Conservation (phyloP, 129 eudicot genomes). For the Tanacetum coccineum region DNA sequence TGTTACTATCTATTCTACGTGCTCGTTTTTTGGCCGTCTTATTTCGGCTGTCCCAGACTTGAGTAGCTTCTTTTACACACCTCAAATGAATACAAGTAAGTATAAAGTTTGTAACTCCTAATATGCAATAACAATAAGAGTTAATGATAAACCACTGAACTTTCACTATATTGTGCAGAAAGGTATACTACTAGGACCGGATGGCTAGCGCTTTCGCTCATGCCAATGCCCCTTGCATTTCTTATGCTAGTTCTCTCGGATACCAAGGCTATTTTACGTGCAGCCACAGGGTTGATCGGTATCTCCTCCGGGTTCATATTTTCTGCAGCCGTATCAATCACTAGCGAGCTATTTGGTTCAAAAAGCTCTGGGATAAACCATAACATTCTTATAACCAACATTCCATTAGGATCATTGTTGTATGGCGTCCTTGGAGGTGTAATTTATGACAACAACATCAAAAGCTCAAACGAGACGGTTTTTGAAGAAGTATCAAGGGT, state of each 20-base stretch:
- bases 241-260: constrained; percentile 38
- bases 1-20: constrained; percentile 56
- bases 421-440: constrained; percentile 59
- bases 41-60: constrained; percentile 65
- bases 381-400: constrained; percentile 69
- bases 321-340: constrained; percentile 64
- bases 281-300: constrained; percentile 55
- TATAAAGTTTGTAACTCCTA: not conserved
- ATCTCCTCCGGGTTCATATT: constrained; percentile 51
- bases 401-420: constrained; percentile 63
- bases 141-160: not conserved
- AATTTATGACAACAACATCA: constrained; percentile 45
- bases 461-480: constrained; percentile 22
- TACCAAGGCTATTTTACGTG: constrained; percentile 24
- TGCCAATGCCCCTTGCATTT: constrained; percentile 62
- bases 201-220: constrained; percentile 53
- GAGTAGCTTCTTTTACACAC: constrained; percentile 16
- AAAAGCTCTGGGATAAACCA: constrained; percentile 65
- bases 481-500: constrained; percentile 38
- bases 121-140: not conserved
- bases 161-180: constrained; percentile 37
- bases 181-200: constrained; percentile 44
- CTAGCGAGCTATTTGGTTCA: constrained; percentile 69
- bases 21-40: constrained; percentile 76
- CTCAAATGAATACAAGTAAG: constrained; percentile 37